Evolutionary conservation across 495 filamentous ascomycete genomes (phyloP), one percentile per base, ranked within the genome.

Genomic region (Penicillium atrosanguineum): DNA sequence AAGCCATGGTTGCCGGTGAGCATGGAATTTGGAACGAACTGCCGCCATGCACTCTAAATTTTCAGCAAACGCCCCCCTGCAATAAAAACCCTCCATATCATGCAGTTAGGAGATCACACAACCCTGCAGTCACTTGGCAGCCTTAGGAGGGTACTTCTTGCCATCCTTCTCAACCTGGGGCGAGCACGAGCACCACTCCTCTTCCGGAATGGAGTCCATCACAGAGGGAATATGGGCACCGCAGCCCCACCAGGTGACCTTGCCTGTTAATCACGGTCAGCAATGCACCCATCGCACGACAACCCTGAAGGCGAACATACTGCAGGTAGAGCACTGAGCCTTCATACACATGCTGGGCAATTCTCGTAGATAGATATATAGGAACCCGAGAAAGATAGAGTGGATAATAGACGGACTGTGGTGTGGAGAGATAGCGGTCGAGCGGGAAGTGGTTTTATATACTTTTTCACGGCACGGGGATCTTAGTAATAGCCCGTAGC

Each of bases 211-310:
- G 0, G 63, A 46, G 62, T 87, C 86, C 74, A 91, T 81, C 11
- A 90, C 87, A 1, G 59, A 68, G 15, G 86, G 78, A 44, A 91
- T 77, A 60, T 91, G 88, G 25, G 37, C 66, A 39, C 88, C 87
- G 71, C 88, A 91, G 50, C 88, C 87, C 57, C 69, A 78, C 88
- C 87, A 91, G 44, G 85, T 81, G 50, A 71, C 66, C 55, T 88
- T 86, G 48, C 80, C 87, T 90, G 49, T 56, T 40, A 36, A 26
- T 46, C 36, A 52, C 8, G 11, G 12, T 34, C 12, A 34, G 31
- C 31, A 12, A 34, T 14, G 23, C 23, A 23, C 23, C 23, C 5
- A 2, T 23, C 23, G 23, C 5, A 23, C 23, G 23, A 23, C 23
- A 2, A 23, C 23, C 23, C 2, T 23, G 23, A 23, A 23, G 23